Conservation (phyloP, 257 asterid species). For the Jacaranda copaia region DNA sequence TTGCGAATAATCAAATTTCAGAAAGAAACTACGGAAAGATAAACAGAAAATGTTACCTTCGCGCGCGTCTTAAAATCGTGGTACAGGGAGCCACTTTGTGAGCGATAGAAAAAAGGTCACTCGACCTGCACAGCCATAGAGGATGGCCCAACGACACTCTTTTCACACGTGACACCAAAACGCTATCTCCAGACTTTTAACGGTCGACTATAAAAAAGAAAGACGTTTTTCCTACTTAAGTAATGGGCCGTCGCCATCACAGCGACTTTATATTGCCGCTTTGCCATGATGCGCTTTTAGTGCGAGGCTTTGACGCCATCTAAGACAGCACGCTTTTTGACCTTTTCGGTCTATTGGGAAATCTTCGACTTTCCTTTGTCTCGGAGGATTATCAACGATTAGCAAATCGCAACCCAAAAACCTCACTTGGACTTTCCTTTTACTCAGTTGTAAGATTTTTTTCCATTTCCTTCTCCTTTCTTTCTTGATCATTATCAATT, state of each 20-base stretch:
- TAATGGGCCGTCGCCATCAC: no score
- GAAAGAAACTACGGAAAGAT: background rate
- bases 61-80: background rate
- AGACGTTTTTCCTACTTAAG: no score
- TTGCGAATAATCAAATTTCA: background rate
- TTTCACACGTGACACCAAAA: no score
- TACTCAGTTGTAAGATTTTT: background rate
- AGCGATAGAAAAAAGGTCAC: no score
- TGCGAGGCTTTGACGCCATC: no score
- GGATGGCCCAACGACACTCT: no score
- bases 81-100: no score
- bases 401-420: constrained; percentile 10
- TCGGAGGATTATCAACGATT: constrained; percentile 14
- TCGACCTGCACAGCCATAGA: no score
- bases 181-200: background rate
- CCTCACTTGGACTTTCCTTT: background rate
- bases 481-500: background rate
- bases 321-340: background rate
- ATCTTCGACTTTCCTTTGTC: constrained; percentile 22
- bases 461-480: background rate
- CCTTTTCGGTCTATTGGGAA: background rate
- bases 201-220: background rate
- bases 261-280: no score
- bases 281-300: no score
- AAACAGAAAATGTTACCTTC: background rate